Base-by-base conservation (phyloP, 257 asterid species). In the Solanum rostratum region DNA sequence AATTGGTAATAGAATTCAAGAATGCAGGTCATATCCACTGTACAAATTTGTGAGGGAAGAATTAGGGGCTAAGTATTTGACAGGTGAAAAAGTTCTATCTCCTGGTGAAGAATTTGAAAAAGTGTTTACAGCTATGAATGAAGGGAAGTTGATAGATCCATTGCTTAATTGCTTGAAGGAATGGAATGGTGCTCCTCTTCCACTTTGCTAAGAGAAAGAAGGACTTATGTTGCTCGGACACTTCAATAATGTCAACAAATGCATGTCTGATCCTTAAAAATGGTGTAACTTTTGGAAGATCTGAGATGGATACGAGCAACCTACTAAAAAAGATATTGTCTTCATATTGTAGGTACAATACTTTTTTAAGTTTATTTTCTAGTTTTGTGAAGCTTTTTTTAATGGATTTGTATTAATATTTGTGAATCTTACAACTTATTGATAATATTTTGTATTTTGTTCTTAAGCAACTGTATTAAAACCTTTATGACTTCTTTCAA, bases 121-220 rank as follows among this genome's bases (percentile, higher is more conserved):
- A 81, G 89, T 86, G 54, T 86, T 84, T 57, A 78, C 79, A 46
- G 89, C 89, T 24, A 79, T 86, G 69, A 79, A 84, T 76, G 86
- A 66, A 63, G 89, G 89, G 41, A 83, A 79, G 39, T 49, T 86
- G 62, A 78, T 86, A 24, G 89, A 86, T 79, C 87, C 89, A 27
- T 39, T 86, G 83, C 84, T 86, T 86, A 81, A 84, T 41, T 86
- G 88, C 76, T 78, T 86, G 74, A 84, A 78, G 80, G 82, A 49
- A 39, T 86, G 88, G 88, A 84, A 86, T 86, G 88, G 88, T 79
- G 79, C 88, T 66, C 88, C 88, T 68, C 82, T 84, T 57, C 86
- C 86, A 45, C 60, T 86, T 45, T 53, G 85, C 22, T 86, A 86
- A 45, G 53, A 79, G 83, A 30, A 27, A 18, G 12, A 29, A 54